phyloP scores from a whole-genome alignment of 176 grass and related monocot species.

The Pharus latifolius region DNA sequence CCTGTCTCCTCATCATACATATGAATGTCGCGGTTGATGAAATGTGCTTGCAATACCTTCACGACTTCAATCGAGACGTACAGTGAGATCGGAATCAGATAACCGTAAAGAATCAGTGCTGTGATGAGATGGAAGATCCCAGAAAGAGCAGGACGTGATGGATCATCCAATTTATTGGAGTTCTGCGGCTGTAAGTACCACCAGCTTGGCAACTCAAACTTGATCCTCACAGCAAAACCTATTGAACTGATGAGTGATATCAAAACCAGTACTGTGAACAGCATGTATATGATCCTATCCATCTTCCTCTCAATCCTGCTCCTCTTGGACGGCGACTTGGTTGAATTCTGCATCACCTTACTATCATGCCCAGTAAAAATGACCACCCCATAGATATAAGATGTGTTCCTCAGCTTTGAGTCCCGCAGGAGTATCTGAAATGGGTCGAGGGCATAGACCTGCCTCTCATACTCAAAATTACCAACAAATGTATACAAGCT shows the following conservation, averaged over 20 bases:
- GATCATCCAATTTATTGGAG: conserved; percentile 53
- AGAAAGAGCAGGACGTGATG: conserved; percentile 48
- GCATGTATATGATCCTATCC: conserved; percentile 88
- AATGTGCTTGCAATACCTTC: conserved; percentile 84
- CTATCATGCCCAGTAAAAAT: conserved; percentile 92
- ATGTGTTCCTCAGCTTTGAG: conserved; percentile 92
- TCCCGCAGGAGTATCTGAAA: conserved; percentile 92
- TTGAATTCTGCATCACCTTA: conserved; percentile 98
- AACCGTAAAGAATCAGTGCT: conserved; percentile 95
- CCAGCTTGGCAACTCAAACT: conserved; percentile 61
- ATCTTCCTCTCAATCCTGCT: conserved; percentile 95
- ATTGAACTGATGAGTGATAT: conserved; percentile 94
- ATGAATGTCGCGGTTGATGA: conserved; percentile 90
- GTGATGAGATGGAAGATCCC: conserved; percentile 96
- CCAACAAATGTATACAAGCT: conserved; percentile 82
- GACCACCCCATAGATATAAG: conserved; percentile 83
- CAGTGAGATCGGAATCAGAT: conserved; percentile 90
- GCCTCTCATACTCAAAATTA: conserved; percentile 86
- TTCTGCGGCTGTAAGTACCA: conserved; percentile 77
- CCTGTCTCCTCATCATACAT: conserved; percentile 96
- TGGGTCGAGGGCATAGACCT: conserved; percentile 71
- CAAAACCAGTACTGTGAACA: conserved; percentile 82
- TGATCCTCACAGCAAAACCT: conserved; percentile 81
- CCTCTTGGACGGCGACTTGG: conserved; percentile 82
- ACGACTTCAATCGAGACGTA: conserved; percentile 97